Evolutionary conservation across 2,329 filamentous ascomycete species (phyloP), one percentile per base, ranked within the genome.

Genomic region (Trichoderma sp.): DNA sequence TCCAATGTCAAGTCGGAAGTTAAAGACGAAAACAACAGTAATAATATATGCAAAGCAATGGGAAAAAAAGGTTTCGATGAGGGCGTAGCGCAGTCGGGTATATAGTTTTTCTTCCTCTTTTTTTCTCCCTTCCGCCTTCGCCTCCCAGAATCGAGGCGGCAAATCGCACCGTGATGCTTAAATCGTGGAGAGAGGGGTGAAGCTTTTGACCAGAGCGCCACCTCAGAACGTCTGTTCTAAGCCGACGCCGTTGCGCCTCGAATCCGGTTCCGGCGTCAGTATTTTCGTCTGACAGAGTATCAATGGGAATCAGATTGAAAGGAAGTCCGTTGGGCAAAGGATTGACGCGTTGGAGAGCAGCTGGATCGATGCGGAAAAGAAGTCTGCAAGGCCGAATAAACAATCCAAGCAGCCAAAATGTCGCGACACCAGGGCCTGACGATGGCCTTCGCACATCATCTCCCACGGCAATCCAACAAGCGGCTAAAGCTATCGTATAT

Each of bases 181-280:
- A 61, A 61, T 50, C 66, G 28, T 50, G 50, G 50, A 26, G 68
- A 71, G 68, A 71, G 68, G 68, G 68, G 68, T 57, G 70, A 67
- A 61, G 63, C 70, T 67, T 65, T 59, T 55, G 70, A 36, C 53
- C 70, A 66, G 64, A 71, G 8, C 53, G 70, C 63, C 70, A 68
- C 70, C 57, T 39, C 57, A 57, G 23, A 71, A 12, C 36, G 63
- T 23, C 39, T 55, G 30, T 66, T 43, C 28, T 55, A 66, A 63
- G 57, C 64, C 63, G 57, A 67, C 59, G 57, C 55, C 23, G 43
- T 67, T 58, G 70, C 43, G 70, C 62, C 64, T 62, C 70, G 64
- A 62, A 30, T 32, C 63, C 65, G 64, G 64, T 71, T 68, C 65
- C 64, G 64, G 70, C 70, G 70, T 26, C 43, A 32, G 69, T 50